Evolutionary conservation across 345 rosid species (phyloP).

Genomic region (Corchorus olitorius): DNA sequence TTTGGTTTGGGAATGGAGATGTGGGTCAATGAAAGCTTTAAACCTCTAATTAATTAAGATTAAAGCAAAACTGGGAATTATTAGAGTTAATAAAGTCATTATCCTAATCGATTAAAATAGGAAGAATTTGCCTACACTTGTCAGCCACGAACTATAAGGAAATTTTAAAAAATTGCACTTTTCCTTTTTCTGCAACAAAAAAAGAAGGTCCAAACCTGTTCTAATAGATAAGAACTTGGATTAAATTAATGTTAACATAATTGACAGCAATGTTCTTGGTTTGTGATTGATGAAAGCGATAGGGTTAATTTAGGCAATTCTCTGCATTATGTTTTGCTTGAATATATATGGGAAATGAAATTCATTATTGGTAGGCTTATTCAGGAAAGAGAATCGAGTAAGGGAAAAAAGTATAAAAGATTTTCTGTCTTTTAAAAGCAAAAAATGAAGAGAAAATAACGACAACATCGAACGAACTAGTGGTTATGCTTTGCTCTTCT

Average conservation of each 20-base stretch:
- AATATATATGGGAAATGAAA: not conserved
- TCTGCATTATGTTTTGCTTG: not conserved
- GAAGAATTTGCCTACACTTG: not conserved
- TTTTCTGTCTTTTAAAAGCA: not conserved
- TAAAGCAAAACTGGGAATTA: not conserved
- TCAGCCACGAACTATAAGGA: not conserved
- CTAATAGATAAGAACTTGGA: not conserved
- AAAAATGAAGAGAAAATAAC: no score
- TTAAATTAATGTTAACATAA: not conserved
- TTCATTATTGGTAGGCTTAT: not conserved
- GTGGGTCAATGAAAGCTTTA: not conserved
- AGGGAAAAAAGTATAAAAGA: no score
- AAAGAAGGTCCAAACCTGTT: not conserved
- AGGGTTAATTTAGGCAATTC: no score
- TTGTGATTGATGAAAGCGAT: not conserved
- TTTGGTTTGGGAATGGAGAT: not conserved
- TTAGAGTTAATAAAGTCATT: not conserved
- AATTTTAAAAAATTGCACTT: not conserved
- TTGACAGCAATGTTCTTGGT: not conserved
- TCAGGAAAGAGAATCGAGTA: not conserved
- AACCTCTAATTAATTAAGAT: not conserved
- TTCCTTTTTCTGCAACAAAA: not conserved
- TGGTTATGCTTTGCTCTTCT: no score
- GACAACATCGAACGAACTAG: no score
- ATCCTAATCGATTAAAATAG: not conserved